phyloP scores from a whole-genome alignment of 306 rosid species.

The Alnus rubra region DNA sequence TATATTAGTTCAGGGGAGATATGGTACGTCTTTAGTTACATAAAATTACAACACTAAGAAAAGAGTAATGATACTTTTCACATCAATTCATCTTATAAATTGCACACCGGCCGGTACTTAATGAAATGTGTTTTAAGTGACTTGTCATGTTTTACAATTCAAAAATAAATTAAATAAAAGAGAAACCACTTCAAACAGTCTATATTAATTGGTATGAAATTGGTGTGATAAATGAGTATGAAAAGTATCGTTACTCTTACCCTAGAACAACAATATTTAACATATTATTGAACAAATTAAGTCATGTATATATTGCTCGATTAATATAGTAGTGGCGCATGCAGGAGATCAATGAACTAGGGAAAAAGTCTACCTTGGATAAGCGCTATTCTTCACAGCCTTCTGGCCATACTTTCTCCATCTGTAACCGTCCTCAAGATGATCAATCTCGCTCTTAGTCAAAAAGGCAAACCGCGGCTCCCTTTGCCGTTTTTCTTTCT shows the following conservation, averaged over 20 bases:
- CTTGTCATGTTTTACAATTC: no score
- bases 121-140: no score
- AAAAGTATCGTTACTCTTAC: no score
- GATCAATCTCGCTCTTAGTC: constrained; percentile 89
- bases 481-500: constrained; percentile 75
- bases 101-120: no score
- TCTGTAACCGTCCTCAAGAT: constrained; percentile 93
- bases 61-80: no score
- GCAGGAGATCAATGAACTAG: not conserved
- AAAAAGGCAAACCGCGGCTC: constrained; percentile 85
- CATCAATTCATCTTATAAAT: no score
- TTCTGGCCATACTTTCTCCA: constrained; percentile 98
- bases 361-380: constrained; percentile 62
- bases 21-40: not conserved
- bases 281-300: not conserved
- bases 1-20: not conserved
- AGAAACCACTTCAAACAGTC: no score
- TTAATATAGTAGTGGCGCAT: no score
- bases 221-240: no score
- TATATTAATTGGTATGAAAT: no score
- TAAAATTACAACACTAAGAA: not conserved
- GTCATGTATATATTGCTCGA: no score
- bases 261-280: not conserved
- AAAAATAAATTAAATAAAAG: no score
- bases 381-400: constrained; percentile 92